Base-by-base conservation (phyloP, 2,329 filamentous ascomycete species). In the Boeremia lycopersici region DNA sequence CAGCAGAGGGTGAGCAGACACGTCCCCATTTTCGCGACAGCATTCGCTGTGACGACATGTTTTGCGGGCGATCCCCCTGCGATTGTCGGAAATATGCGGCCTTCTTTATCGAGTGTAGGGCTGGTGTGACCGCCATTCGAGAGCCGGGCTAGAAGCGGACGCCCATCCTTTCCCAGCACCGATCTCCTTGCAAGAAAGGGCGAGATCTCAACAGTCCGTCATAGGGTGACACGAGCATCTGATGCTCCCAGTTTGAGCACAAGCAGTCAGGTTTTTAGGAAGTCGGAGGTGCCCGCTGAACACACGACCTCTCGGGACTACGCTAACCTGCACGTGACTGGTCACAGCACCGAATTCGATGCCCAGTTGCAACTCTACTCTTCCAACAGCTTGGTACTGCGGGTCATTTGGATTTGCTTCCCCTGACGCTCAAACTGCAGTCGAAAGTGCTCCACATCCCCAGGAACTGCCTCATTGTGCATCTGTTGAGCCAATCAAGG, bases 401-500 rank as follows among this genome's bases (percentile, higher is more conserved):
- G 51, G 35, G 51, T 48, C 51, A 48, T 48, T 45, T 15, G 29
- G 39, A 40, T 29, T 11, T n/a, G 28, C 15, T 46, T 46, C 52
- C 46, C 46, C 52, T 55, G 52, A 42, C 36, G 52, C 35, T 55
- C 35, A 46, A 41, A 26, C 34, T 45, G 29, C 19, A 39, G 15
- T 31, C 35, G 11, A 28, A 6, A 36, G 36, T 47, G 35, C 26
- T 45, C 46, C 41, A 44, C 45, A 33, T 42, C 31, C 25, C 35
- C 42, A 46, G 30, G 23, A 23, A 31, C 41, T 61, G 59, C 58
- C 56, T 61, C 59, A 58, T 61, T 56, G 36, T 44, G 30, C 40
- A 44, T 44, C 44, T 49, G 51, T 42, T 41, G 50, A 53, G 36
- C 70, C 69, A 72, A 73, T 72, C 58, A 68, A 39, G 47, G 36